Evolutionary conservation across 108 stramenopile species (phyloP), one percentile per base, ranked within the genome.

Genomic region (Skeletonema menzelii): DNA sequence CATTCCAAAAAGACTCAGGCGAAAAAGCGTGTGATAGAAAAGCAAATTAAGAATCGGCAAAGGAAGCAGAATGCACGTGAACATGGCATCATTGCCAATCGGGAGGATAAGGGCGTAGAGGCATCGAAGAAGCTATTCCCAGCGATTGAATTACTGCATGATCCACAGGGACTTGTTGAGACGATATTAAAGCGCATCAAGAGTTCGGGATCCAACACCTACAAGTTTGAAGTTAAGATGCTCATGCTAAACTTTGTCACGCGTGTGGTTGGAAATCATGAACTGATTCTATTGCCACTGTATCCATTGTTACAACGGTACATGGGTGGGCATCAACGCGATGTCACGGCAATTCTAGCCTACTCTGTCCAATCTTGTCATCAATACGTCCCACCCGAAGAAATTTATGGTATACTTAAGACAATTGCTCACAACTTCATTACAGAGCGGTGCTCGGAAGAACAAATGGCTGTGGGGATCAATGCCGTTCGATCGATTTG

Each of bases 391-490:
- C 99, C 99, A 3, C 98, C 98, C 20, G 94, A 97, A 55, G 99
- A 99, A 79, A 73, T 97, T 42, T 72, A 92, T 55, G 92, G 96
- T 2, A 82, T 97, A 22, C 60, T 94, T 26, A 92, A 94, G 63
- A 85, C 93, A 8, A 95, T 98, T 77, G 93, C 96, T n/a, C 89
- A 96, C 82, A 91, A 93, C 53, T 97, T 97, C 70, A 86, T 98
- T 8, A 90, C 92, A 8, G 97, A 97, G 53, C 68, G 98, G 30
- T 97, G 92, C 69, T 86, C 91, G 2, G 85, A 86, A 24, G 98
- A 98, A 77, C 93, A 88, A 79, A 97, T 99, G 89, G 96, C 97
- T 5, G 94, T 99, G 7, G 99, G 99, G 4, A 97, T 99, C 71
- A 98, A 98, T 78, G 85, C 96, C n/a, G 78, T 88, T 42, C 84